Evolutionary conservation across 202 grass and related monocot species (phyloP), one percentile per base, ranked within the genome.

Genomic region (Eragrostis tef): DNA sequence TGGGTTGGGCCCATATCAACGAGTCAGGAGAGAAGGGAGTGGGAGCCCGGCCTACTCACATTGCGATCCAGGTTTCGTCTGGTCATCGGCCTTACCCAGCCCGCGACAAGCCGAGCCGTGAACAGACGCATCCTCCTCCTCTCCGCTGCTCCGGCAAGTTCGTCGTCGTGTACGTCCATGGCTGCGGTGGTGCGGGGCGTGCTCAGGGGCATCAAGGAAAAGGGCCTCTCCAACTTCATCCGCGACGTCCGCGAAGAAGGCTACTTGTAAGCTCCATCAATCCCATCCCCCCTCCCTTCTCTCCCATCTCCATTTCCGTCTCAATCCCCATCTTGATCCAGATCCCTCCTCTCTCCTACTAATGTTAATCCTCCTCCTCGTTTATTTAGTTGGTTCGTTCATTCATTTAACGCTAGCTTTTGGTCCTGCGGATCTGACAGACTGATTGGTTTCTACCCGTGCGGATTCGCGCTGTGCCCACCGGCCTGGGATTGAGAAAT

Each of bases 151-250:
- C 78, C 20, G 64, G 64, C 64, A 47, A 19, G 77, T 2, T 9
- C 66, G 64, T 67, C 34, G 77, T 60, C 60, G 85, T 17, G 78
- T 67, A n/a, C 36, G 63, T 41, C 68, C 77, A 97, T 95, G 95
- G 92, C 90, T 27, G 88, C 92, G 87, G 92, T 93, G 64, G 86
- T 93, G 62, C 86, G 90, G 56, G 87, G 86, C 79, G 85, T 98
- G 46, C 69, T 86, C 72, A 91, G 81, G 68, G 80, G 75, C 46
- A 90, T 98, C 86, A 87, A 77, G 79, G 88, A 98, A 82, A 98
- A 94, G 72, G 95, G 92, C 11, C 54, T 98, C 73, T 21, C 80
- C 71, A 88, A 85, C 64, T 98, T 98, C 87, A 58, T 94, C 82
- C 87, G 81, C 45, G 42, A 93, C 6, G 73, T 67, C 64, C 86